Base-by-base conservation (phyloP, 805 yeast species). In the Schizosaccharomyces japonicus region DNA sequence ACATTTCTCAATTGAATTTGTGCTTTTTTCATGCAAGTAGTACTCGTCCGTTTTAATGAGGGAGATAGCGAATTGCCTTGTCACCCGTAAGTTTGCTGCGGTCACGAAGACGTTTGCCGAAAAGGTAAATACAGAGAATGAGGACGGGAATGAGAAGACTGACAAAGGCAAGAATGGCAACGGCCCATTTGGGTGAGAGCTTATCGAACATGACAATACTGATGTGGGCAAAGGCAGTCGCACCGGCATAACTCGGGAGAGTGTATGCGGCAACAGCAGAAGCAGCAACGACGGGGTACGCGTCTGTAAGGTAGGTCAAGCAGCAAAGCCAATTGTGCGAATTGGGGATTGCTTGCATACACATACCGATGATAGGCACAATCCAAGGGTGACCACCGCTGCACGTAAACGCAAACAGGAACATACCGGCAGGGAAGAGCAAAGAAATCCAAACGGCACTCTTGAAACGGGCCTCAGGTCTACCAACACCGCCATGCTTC, bases 241-340 rank as follows among this genome's bases (percentile, higher is more conserved):
- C 46, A n/a, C 31, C 31, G 17, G 25, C 23, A 27, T 5, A 42
- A 10, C 30, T 23, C 21, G 46, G 46, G 3, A 42, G 31, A 26
- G 33, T 27, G 27, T 23, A 42, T 15, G 74, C 83, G 2, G 84
- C 81, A 50, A 78, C 63, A 2, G 84, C 87, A 19, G 85, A 77
- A 3, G 90, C 92, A 1, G 90, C 82, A 57, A 75, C 70, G 47
- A 71, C 54, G 50, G 50, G 47, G 30, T 80, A 80, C 25, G 76
- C 66, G 59, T 80, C 92, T 54, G 80, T 68, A 57, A 80, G 67
- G 60, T 80, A 80, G 61, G 76, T 80, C 55, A 80, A 60, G 13
- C 19, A 23, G 7, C 19, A 42, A 1, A 26, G 15, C 46, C 46
- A 42, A 17, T 28, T 28, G 25, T 28, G 46, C 4, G 32, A 15